These are phyloP conservation scores for Leptodontidium sp. DNA, from an alignment of 2,329 filamentous ascomycete species.

Conservation along the genomic window DNA sequence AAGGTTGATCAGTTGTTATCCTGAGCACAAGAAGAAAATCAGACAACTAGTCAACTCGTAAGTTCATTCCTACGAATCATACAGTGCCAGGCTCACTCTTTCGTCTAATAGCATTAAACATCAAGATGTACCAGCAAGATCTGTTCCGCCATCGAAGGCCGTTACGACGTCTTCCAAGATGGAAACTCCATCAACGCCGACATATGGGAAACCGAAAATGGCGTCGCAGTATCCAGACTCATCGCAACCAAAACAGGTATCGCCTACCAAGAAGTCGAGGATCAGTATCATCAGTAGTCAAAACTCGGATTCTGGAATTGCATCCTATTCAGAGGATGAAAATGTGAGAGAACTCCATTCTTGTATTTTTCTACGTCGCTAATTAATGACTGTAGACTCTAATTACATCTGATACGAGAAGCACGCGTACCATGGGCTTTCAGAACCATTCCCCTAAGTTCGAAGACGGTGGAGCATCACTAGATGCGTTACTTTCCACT, in stretches of 20 bases:
- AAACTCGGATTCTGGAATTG: slow-evolving; percentile 28
- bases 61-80: slow-evolving; percentile 11
- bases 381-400: slow-evolving; percentile 15
- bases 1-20: slow-evolving; percentile 28
- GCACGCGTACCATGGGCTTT: slow-evolving; percentile 5
- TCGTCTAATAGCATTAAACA: slow-evolving; percentile 24
- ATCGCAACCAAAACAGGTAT: slow-evolving; percentile 17
- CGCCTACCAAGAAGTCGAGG: slow-evolving; percentile 19
- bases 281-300: slow-evolving; percentile 15
- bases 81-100: slow-evolving; percentile 18
- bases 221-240: slow-evolving; percentile 13
- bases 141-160: slow-evolving; percentile 19
- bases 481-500: slow-evolving; percentile 20
- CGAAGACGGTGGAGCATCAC: slow-evolving; percentile 28
- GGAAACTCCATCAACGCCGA: slow-evolving; percentile 14
- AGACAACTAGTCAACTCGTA: slow-evolving; percentile 27
- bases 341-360: slow-evolving; percentile 21
- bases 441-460: slow-evolving; percentile 17
- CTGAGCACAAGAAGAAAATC: slow-evolving; percentile 24
- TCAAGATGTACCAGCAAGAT: slow-evolving; percentile 24
- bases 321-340: slow-evolving; percentile 26
- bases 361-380: background rate
- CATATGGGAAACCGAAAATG: slow-evolving; percentile 1
- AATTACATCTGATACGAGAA: slow-evolving; percentile 7
- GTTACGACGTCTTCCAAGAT: slow-evolving; percentile 15